These are phyloP conservation scores for Diaporthe sp. DNA, from an alignment of 2,329 filamentous ascomycete species.

Conservation along the genomic window DNA sequence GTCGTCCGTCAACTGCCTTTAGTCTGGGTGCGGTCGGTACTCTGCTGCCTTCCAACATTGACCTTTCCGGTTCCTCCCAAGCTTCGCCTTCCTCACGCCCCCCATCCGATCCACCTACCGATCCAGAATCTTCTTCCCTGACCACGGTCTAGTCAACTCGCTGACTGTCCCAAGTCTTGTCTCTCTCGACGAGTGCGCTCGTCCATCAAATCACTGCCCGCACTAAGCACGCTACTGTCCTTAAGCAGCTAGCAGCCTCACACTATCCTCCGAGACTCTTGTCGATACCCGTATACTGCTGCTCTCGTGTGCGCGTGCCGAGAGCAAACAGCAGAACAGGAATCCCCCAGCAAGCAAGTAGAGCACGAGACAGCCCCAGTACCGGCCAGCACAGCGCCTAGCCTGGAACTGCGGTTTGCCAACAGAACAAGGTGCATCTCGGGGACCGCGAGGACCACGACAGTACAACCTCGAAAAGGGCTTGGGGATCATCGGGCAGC, in stretches of 20 bases:
- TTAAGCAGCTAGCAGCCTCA: constrained; percentile 2
- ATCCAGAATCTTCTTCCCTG: constrained; percentile 12
- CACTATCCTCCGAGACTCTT: neutral
- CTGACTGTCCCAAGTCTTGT: constrained; percentile 17
- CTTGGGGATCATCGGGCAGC: constrained; percentile 21
- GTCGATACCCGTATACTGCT: neutral
- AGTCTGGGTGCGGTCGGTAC: constrained; percentile 8
- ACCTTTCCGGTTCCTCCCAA: constrained; percentile 33
- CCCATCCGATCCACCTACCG: constrained; percentile 26
- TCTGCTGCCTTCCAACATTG: constrained; percentile 22
- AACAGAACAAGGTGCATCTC: constrained; percentile 4
- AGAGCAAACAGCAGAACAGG: neutral
- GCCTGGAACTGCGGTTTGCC: neutral
- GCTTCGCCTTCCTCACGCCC: constrained; percentile 4
- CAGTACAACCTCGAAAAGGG: constrained; percentile 19
- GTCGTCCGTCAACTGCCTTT: constrained; percentile 13
- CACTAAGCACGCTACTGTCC: constrained; percentile 13
- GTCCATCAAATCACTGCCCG: neutral
- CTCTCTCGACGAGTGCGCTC: neutral
- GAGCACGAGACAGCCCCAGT: neutral
- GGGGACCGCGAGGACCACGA: constrained; percentile 9
- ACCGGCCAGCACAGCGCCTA: constrained; percentile 3
- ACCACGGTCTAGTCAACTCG: neutral
- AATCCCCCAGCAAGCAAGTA: neutral
- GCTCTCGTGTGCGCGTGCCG: neutral